Evolutionary conservation across 78 protist genomes (phyloP).

Genomic region (Pelomyxa schiedti): DNA sequence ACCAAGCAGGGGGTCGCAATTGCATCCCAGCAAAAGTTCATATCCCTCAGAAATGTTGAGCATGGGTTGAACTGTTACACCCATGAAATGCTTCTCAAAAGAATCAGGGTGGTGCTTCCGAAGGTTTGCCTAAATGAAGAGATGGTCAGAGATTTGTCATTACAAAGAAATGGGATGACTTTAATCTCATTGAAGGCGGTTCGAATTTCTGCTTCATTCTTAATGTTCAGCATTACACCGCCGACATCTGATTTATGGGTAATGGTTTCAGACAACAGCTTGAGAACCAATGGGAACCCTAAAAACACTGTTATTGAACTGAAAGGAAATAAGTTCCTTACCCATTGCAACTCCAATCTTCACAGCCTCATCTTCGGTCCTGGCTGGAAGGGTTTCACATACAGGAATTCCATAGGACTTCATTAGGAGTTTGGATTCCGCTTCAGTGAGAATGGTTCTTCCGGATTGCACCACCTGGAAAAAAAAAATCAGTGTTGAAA

Average conservation of each 20-base stretch:
- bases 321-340: too few species aligned
- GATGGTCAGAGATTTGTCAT: background rate
- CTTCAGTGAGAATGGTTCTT: background rate
- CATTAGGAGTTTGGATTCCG: background rate
- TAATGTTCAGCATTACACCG: background rate
- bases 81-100: background rate
- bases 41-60: background rate
- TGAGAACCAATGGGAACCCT: background rate
- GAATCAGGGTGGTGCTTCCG: too few species aligned
- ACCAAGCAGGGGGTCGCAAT: background rate
- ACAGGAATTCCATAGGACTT: background rate
- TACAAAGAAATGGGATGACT: background rate
- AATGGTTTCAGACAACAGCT: background rate
- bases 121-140: too few species aligned
- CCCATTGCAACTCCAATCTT: too few species aligned
- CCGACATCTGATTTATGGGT: background rate
- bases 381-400: background rate
- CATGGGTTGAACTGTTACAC: background rate
- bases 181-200: background rate
- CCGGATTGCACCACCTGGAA: too few species aligned
- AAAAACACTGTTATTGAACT: background rate
- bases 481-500: too few species aligned
- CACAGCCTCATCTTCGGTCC: background rate
- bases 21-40: background rate
- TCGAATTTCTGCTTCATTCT: background rate